Conservation (phyloP, 176 grass and related monocot genomes). For the Triticum monococcum region DNA sequence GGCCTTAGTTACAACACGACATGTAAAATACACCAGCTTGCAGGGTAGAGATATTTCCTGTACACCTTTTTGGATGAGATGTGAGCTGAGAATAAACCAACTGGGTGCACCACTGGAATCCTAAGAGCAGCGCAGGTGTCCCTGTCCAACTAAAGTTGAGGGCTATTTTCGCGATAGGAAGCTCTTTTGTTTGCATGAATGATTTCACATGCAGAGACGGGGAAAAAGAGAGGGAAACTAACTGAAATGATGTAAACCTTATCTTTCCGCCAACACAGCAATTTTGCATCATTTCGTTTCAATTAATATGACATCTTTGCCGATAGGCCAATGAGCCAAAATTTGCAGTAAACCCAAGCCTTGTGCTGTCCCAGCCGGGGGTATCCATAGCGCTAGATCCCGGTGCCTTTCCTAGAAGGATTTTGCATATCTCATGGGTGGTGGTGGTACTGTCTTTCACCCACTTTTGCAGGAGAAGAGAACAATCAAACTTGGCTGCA, state of each 20-base stretch:
- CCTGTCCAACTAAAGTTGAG: background rate
- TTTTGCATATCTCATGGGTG: constrained; percentile 17
- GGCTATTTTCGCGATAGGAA: background rate
- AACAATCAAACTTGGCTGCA: background rate
- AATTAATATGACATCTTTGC: background rate
- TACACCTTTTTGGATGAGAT: too few species aligned
- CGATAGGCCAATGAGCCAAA: background rate
- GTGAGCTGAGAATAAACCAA: background rate
- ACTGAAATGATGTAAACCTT: background rate
- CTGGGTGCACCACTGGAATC: background rate
- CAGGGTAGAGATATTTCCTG: too few species aligned
- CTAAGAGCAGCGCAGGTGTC: background rate
- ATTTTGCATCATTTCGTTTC: background rate
- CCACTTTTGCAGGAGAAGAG: background rate
- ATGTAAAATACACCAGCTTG: background rate
- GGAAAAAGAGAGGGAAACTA: background rate
- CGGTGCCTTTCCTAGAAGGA: background rate
- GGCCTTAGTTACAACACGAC: background rate
- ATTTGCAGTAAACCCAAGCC: too few species aligned
- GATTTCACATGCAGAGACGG: background rate
- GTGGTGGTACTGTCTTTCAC: background rate
- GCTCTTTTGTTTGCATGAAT: background rate
- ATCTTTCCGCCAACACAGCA: background rate
- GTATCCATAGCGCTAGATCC: background rate
- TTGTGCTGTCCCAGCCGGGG: too few species aligned